Base-by-base conservation (phyloP, 2,329 filamentous ascomycete genomes). In the Arthrobotrys musiformis region DNA sequence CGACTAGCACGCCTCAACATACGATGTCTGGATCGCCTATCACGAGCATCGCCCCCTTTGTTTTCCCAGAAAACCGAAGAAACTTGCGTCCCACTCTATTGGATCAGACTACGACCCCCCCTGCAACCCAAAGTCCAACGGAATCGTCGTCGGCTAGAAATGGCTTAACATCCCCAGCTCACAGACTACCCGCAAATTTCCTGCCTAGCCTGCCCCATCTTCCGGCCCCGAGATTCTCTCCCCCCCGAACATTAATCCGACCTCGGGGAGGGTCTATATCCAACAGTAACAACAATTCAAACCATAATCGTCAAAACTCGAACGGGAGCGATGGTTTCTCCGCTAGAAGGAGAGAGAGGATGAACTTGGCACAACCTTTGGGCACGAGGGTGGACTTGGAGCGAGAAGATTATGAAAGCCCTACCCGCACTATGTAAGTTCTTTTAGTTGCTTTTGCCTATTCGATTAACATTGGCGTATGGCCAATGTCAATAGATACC, bases 331-430 rank as follows among this genome's bases (percentile, higher is more conserved):
- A 77, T 42, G 52, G 48, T 4, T 17, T 42, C 40, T 33, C 66
- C 2, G 26, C 60, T 19, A 70, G 66, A 56, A 66, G 73, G 22
- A 70, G 73, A 22, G 73, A 77, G 26, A 54, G 73, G 26, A 56
- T 56, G 24, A 70, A 77, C 13, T 8, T 70, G 22, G 50, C 24
- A 2, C 73, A 69, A 37, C 22, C 69, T 22, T 28, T 78, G 15
- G 68, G 68, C 2, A 40, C 62, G 8, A 78, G 74, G 42, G 46
- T 46, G 3, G 74, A 78, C 28, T 33, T 48, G 30, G 74, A 78
- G 48, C 46, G 74, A 7, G 74, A 78, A n/a, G 62, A 69, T 30
- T 78, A 78, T 24, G 74, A 78, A 26, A 78, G 46, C 33, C 74
- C 74, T 48, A 68, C 68, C 9, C 68, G 74, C 11, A 69, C 44